Base-by-base conservation (phyloP, 106 monocot species). In the Allium cepa region DNA sequence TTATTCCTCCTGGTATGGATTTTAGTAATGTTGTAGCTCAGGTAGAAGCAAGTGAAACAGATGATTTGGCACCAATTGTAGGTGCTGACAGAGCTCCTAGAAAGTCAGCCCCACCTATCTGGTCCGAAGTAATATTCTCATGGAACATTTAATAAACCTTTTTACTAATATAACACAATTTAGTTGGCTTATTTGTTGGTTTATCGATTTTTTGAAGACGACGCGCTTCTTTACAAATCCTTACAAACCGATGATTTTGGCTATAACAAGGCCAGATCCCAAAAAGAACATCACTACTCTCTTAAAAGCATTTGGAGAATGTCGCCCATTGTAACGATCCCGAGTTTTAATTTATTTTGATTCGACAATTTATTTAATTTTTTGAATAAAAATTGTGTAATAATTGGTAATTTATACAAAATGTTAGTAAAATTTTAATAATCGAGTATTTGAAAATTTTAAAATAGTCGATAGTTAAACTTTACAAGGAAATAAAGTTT, bases 271-370 rank as follows among this genome's bases (percentile, higher is more conserved):
- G 47, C 96, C 96, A 14, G 91, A 96, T 22, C 96, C 96, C 0
- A 96, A 96, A 60, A 96, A 96, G 88, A 96, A 96, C 67, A 83
- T 96, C 75, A 96, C 91, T 26, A 96, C 96, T 16, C 88, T 96
- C 56, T 57, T 96, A 71, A 96, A 88, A 76, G 96, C 96, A 46
- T 96, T 96, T 71, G 96, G 96, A 53, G 88, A 86, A 78, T 92
- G 85, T 65, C 96, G 92, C 68, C 78, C 91, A 2, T 68, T 96
- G n/a, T n/a, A n/a, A n/a, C n/a, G n/a, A n/a, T n/a, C n/a, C n/a
- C n/a, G n/a, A n/a, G n/a, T n/a, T n/a, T n/a, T n/a, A n/a, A n/a
- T n/a, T n/a, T n/a, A n/a, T n/a, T n/a, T n/a, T n/a, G n/a, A n/a
- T n/a, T n/a, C n/a, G n/a, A n/a, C n/a, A n/a, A n/a, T n/a, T n/a